Evolutionary conservation across 495 filamentous ascomycete species (phyloP).

Genomic region (Tuber magnatum): DNA sequence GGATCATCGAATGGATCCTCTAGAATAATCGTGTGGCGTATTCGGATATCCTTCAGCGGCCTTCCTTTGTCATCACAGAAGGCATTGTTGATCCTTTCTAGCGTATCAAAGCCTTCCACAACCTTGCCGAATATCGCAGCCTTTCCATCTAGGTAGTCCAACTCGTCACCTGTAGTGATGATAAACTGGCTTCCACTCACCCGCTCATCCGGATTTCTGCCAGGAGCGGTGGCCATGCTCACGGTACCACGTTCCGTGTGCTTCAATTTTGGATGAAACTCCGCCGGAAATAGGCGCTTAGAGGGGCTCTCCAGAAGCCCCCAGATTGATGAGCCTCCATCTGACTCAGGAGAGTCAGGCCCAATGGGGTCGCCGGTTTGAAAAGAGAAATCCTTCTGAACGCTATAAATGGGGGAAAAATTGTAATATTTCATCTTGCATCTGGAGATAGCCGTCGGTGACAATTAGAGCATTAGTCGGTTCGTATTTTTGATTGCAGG

Average conservation of each 20-base stretch:
- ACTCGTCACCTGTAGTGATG: slow-evolving; percentile 75
- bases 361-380: slow-evolving; percentile 91
- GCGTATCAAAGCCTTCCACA: slow-evolving; percentile 81
- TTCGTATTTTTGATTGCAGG: slow-evolving; percentile 23
- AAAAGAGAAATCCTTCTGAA: slow-evolving; percentile 88
- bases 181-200: slow-evolving; percentile 84
- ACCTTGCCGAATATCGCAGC: slow-evolving; percentile 91
- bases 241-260: slow-evolving; percentile 82
- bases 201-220: slow-evolving; percentile 70
- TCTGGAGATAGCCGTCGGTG: slow-evolving; percentile 16
- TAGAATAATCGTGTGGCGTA: slow-evolving; percentile 80
- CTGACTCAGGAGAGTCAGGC: slow-evolving; percentile 68
- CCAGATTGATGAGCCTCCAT: slow-evolving; percentile 91
- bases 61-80: slow-evolving; percentile 78
- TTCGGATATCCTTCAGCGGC: slow-evolving; percentile 83
- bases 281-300: slow-evolving; percentile 71
- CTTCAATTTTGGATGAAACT: slow-evolving; percentile 74
- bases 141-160: slow-evolving; percentile 83
- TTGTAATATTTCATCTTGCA: slow-evolving; percentile 99
- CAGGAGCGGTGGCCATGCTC: slow-evolving; percentile 83
- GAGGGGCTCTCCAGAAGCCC: slow-evolving; percentile 64
- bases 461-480: slow-evolving; percentile 15
- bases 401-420: slow-evolving; percentile 77
- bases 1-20: slow-evolving; percentile 87
- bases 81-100: slow-evolving; percentile 87